phyloP scores from a whole-genome alignment of 805 yeast genomes.

The Metschnikowia kofuensis region DNA sequence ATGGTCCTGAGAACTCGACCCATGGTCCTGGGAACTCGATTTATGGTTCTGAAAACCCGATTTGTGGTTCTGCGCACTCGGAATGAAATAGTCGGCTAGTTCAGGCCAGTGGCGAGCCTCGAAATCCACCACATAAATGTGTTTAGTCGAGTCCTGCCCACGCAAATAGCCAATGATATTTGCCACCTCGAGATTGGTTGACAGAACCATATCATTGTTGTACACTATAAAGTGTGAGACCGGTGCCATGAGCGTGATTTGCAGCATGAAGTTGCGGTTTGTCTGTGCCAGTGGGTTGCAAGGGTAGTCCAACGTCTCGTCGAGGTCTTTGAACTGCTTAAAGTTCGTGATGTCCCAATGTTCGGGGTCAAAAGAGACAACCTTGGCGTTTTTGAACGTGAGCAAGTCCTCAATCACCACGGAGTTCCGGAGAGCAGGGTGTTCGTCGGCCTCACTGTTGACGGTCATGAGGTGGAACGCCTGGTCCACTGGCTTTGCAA shows the following conservation, averaged over 20 bases:
- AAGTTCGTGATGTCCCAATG: conserved; percentile 4
- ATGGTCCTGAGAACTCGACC: not conserved
- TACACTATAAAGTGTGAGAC: conserved; percentile 33
- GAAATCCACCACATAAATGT: conserved; percentile 13
- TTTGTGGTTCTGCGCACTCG: too few relatives aligned
- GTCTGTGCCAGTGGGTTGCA: conserved; percentile 18
- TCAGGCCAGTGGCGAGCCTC: conserved; percentile 1
- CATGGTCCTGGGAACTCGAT: too few relatives aligned
- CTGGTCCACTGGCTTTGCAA: conserved; percentile 4
- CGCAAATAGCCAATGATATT: conserved; percentile 12
- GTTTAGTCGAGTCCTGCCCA: conserved; percentile 1
- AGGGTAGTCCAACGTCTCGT: not conserved
- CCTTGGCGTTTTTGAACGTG: conserved; percentile 1
- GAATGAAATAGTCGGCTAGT: conserved; percentile 4
- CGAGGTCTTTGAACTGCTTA: conserved; percentile 5
- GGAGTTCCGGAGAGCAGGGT: conserved; percentile 18
- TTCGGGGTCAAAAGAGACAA: conserved; percentile 1
- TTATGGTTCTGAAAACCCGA: not conserved
- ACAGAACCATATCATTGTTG: conserved; percentile 20
- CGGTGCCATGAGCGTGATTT: conserved; percentile 30
- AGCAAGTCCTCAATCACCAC: conserved; percentile 18
- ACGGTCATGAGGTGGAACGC: conserved; percentile 18
- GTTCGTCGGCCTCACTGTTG: conserved; percentile 11
- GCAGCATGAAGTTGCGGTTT: conserved; percentile 31
- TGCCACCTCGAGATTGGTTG: conserved; percentile 20